phyloP scores from a whole-genome alignment of 129 eudicot genomes.

The Erigeron canadensis region DNA sequence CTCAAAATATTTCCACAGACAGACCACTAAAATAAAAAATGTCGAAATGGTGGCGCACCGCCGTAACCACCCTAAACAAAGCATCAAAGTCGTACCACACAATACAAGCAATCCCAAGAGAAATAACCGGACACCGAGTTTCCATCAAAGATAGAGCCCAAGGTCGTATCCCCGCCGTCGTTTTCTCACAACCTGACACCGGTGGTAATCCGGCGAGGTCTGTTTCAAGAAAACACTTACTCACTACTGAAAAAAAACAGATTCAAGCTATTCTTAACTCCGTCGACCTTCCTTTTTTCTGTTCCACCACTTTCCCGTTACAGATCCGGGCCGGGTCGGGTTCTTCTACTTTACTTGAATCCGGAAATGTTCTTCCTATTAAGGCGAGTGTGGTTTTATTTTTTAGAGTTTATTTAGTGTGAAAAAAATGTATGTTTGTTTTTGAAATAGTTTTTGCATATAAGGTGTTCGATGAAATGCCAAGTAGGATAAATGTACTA shows the following conservation, averaged over 20 bases:
- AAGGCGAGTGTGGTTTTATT: conserved; percentile 39
- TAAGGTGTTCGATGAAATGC: conserved; percentile 16
- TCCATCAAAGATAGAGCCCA: conserved; percentile 82
- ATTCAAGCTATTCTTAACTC: conserved; percentile 66
- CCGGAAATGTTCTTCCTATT: conserved; percentile 78
- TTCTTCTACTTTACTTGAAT: conserved; percentile 60
- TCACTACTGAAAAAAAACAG: conserved; percentile 77
- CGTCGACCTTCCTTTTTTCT: conserved; percentile 57
- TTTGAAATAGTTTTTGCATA: background rate
- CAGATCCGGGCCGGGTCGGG: conserved; percentile 96
- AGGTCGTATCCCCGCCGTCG: conserved; percentile 91
- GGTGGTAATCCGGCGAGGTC: conserved; percentile 27
- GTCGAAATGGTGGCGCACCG: conserved; percentile 71
- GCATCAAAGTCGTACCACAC: conserved; percentile 56
- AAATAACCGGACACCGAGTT: conserved; percentile 55
- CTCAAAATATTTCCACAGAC: no score
- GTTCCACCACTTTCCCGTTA: conserved; percentile 77
- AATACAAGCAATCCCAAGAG: conserved; percentile 86
- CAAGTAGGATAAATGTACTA: background rate
- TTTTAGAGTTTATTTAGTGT: background rate
- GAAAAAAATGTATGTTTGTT: background rate
- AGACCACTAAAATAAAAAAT: conserved; percentile 15
- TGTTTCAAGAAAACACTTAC: conserved; percentile 53
- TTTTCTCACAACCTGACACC: conserved; percentile 58
- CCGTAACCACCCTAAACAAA: conserved; percentile 39